Evolutionary conservation across 805 yeast genomes (phyloP), one percentile per base, ranked within the genome.

Genomic region (Lachancea lanzarotensis): DNA sequence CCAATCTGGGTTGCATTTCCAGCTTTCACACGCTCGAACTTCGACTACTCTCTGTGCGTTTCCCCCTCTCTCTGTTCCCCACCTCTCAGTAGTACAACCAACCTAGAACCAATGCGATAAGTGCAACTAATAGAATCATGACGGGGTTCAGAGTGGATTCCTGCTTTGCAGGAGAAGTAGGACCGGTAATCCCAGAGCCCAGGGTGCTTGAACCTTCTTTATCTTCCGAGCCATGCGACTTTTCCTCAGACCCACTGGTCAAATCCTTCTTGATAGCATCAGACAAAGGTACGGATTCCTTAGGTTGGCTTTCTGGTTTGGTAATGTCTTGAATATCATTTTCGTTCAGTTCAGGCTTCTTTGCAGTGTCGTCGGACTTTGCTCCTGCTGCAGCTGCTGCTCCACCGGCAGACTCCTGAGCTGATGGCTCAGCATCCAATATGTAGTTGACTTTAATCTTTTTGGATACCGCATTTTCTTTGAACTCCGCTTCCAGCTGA

Each of bases 391-490:
- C 43, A n/a, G 16, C 26, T 34, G 32, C 31, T n/a, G 10, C 22
- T 6, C 18, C 37, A 16, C 25, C 19, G n/a, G 16, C 25, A 8
- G 30, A 19, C 13, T 39, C 35, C 10, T 29, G 29, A 19, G 19
- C 29, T 10, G 42, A 25, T 12, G 41, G 32, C 18, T 47, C 47
- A 59, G 58, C 49, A 56, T 65, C 47, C 25, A 71, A 55, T 33
- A 69, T 57, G 56, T 78, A 80, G 58, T 70, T 73, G 45, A 84
- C 91, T 65, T 76, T 78, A 63, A 78, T 78, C 69, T 79, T 84
- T 69, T 76, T 83, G 56, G 82, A 76, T 32, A 73, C 70, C 45
- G 81, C 72, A 52, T 73, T 73, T 26, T 70, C 63, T 60, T 79
- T 76, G 65, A 70, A 72, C 61, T 73, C 74, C 30, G 75, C 62